Base-by-base conservation (phyloP, 1,139 yeast genomes). In the Lodderomyces theae region DNA sequence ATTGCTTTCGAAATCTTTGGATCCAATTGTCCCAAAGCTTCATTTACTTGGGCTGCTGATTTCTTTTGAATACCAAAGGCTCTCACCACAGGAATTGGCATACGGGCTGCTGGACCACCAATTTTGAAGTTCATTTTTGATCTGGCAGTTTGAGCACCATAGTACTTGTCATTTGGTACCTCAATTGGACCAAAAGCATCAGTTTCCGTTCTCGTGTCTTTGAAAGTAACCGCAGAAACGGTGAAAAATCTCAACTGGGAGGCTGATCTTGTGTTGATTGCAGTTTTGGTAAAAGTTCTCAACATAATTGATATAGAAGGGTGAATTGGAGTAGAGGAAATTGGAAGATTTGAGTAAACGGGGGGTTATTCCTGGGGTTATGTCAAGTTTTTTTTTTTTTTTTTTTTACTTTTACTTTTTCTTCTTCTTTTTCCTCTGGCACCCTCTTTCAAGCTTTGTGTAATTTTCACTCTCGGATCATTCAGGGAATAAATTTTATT, bases 121-220 rank as follows among this genome's bases (percentile, higher is more conserved):
- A 92, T 92, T 65, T 89, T 86, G 74, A 92, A 92, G 76, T 92
- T 92, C 68, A 83, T 86, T 56, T 82, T 77, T 11, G 97, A 84
- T 66, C 95, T 80, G 64, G 94, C 97, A 46, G 98, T 92, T 71
- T 92, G 98, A 34, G 98, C 97, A 47, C 98, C 97, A 87, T 96
- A 90, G 74, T 90, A 90, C 61, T 80, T 82, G 58, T 85, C 76
- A 46, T 78, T 69, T 44, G 89, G 95, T 40, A 90, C 97, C 59
- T 86, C 86, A 57, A 92, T 85, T 60, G 87, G 96, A 53, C 98
- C 98, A 60, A 92, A 92, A 40, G 97, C 97, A 66, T 92, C 98
- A 44, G 89, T 78, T 66, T 92, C 98, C 45, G 78, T 78, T 72
- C 97, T 82, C 45, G 71, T 63, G 45, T 58, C 53, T 40, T 57